Evolutionary conservation across 192 early-diverging fungal genomes (phyloP), one percentile per base, ranked within the genome.

Genomic region (Physocladia obscura): DNA sequence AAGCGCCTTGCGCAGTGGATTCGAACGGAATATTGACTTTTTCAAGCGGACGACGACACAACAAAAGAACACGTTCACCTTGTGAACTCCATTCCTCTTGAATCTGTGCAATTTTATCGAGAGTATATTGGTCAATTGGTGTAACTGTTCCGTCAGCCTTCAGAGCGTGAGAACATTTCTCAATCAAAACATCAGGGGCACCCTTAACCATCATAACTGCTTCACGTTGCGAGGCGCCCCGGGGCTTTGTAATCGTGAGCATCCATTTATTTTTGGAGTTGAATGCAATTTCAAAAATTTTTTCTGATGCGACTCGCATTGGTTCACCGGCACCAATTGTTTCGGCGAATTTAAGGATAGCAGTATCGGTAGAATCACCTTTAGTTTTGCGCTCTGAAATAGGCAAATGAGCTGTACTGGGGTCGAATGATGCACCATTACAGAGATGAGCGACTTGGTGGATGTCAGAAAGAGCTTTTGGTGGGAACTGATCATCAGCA

Each of bases 221-320:
- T 11, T 54, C 24, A 22, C 19, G 27, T 13, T 37, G 27, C 57
- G 57, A 26, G 21, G 11, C 11, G 21, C 21, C 52, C 11, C 29
- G n/a, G 13, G n/a, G 11, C 31, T 59, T 13, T 11, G 8, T 6
- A 62, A 97, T 87, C 24, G 91, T 89, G 73, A 94, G 77, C 71
- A 88, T 89, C 88, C 87, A 92, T 71, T 97, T 97, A 80, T 88
- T 95, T 32, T 91, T 87, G 29, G 90, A 92, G 81, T 92, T 94
- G 84, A 97, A 95, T 4, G 95, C 92, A 27, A 95, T 85, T 73
- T 92, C 92, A 79, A 94, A 93, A 65, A 94, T 83, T 74, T 93
- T 92, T 67, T 60, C 54, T 21, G 57, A 57, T 13, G 21, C 32
- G 27, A 54, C 72, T 55, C 63, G 56, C 35, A 62, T 49, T 15